These are phyloP conservation scores for Golubevia sp. DNA, from an alignment of 1,284 basidiomycete species.

Conservation along the genomic window DNA sequence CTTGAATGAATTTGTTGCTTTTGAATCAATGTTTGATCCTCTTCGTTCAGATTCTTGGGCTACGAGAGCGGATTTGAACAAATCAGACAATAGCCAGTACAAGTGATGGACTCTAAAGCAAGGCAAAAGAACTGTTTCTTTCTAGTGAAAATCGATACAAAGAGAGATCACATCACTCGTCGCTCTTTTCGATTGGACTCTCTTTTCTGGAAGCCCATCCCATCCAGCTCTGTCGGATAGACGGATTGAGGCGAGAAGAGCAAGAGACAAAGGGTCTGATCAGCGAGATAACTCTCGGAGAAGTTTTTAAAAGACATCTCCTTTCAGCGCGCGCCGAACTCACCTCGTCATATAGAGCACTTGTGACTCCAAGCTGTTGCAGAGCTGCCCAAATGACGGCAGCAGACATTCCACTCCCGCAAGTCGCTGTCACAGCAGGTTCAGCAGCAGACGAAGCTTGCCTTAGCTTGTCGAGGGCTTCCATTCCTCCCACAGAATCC, in stretches of 20 bases:
- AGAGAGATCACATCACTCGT: too few species aligned
- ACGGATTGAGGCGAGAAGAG: neutral
- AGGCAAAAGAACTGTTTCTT: too few species aligned
- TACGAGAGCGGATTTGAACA: too few species aligned
- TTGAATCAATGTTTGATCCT: too few species aligned
- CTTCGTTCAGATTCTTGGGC: too few species aligned
- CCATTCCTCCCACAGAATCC: slow-evolving; percentile 67
- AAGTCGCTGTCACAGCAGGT: slow-evolving; percentile 43
- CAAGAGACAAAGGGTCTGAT: neutral
- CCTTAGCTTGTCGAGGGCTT: slow-evolving; percentile 46
- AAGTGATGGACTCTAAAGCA: too few species aligned
- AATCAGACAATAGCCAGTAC: too few species aligned
- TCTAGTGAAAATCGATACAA: too few species aligned
- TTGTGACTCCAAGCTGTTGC: slow-evolving; percentile 69
- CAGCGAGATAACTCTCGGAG: neutral
- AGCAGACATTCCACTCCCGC: slow-evolving; percentile 85
- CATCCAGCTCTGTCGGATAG: slow-evolving; percentile 28
- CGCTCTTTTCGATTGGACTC: slow-evolving; percentile 24
- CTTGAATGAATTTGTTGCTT: too few species aligned
- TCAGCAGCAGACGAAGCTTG: slow-evolving; percentile 37
- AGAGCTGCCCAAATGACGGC: slow-evolving; percentile 87
- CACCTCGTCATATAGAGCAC: slow-evolving; percentile 82
- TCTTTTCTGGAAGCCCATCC: slow-evolving; percentile 35
- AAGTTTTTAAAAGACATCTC: slow-evolving; percentile 11
- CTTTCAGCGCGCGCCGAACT: slow-evolving; percentile 54